Conservation (phyloP, 2,329 filamentous ascomycete genomes). For the Calonectria pteridis region DNA sequence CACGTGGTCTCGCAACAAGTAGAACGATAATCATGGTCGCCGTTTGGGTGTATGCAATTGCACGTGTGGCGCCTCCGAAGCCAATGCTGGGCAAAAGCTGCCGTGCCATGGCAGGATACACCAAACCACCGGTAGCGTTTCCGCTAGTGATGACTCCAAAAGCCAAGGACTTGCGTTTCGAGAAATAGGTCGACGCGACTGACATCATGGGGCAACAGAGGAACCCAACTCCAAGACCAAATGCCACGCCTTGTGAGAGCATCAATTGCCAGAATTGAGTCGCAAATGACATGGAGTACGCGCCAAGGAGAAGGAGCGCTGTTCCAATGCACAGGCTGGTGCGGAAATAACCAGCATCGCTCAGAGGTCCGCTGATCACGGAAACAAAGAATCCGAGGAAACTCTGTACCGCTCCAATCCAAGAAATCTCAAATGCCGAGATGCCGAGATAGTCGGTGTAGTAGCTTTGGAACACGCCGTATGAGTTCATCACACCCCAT, state of each 20-base stretch:
- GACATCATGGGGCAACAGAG: conserved; percentile 3
- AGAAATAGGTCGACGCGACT: conserved; percentile 6
- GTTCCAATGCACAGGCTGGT: not conserved
- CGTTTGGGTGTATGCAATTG: not conserved
- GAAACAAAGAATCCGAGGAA: conserved; percentile 12
- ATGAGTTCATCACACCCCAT: conserved; percentile 14
- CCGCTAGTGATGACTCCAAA: conserved; percentile 8
- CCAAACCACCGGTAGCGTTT: not conserved
- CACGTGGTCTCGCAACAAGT: not conserved
- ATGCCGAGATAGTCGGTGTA: not conserved
- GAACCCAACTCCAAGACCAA: conserved; percentile 2
- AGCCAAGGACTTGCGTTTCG: conserved; percentile 2
- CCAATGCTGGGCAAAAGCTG: conserved; percentile 1
- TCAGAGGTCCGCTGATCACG: not conserved
- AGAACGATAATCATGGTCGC: not conserved
- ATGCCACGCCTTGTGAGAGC: conserved; percentile 2
- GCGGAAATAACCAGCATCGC: not conserved
- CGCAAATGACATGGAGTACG: not conserved
- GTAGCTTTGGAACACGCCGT: conserved; percentile 11
- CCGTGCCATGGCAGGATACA: conserved; percentile 1
- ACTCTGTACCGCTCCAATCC: conserved; percentile 7
- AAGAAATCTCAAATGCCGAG: conserved; percentile 4
- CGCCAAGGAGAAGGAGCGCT: not conserved
- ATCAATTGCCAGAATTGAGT: conserved; percentile 12
- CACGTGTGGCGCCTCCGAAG: not conserved